phyloP scores from a whole-genome alignment of 73 alveolate species.

The Urostyla sp. region DNA sequence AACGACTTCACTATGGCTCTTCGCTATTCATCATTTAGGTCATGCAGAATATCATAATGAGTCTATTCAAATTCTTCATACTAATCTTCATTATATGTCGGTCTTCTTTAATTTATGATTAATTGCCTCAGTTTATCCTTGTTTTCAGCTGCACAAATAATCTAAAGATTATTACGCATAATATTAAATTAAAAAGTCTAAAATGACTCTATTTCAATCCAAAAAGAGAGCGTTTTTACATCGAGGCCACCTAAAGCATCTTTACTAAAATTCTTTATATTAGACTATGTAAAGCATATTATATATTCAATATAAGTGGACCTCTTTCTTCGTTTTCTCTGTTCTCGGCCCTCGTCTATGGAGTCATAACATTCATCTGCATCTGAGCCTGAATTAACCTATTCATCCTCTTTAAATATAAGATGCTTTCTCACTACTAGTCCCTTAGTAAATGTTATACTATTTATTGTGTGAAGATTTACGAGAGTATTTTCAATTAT shows the following conservation, averaged over 20 bases:
- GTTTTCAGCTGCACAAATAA: conserved; percentile 9
- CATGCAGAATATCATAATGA: not conserved
- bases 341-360: not conserved
- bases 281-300: not conserved
- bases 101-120: conserved; percentile 1
- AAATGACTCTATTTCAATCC: conserved; percentile 37
- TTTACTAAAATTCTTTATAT: not conserved
- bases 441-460: conserved; percentile 55
- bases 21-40: conserved; percentile 45
- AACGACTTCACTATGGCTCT: not conserved
- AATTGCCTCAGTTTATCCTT: conserved; percentile 3
- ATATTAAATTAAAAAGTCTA: conserved; percentile 21
- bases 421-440: conserved; percentile 47
- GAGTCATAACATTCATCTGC: conserved; percentile 40
- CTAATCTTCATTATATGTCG: not conserved
- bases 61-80: not conserved
- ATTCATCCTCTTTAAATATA: not conserved
- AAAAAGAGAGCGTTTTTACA: conserved; percentile 28
- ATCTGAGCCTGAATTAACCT: not conserved
- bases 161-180: conserved; percentile 41
- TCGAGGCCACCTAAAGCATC: conserved; percentile 51
- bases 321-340: conserved; percentile 17
- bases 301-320: not conserved
- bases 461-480: conserved; percentile 15
- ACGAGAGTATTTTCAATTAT: conserved; percentile 31